Base-by-base conservation (phyloP, 139 green algal species). In the Chlorella sp. region DNA sequence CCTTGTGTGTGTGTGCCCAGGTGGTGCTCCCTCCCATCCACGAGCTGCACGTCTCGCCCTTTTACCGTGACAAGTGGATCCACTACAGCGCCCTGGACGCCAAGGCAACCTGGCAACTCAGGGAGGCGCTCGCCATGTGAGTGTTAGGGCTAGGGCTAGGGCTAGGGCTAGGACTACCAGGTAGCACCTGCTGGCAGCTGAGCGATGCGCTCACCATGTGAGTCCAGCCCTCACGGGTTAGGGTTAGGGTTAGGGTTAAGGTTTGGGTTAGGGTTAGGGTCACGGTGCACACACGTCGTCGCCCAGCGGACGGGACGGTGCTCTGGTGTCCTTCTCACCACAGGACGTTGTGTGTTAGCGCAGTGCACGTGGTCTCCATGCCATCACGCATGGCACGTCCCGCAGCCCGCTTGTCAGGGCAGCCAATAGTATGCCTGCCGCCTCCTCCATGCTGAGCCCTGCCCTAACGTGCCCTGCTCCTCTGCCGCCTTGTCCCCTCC, bases 61-160 rank as follows among this genome's bases (percentile, higher is more conserved):
- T 10, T 17, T 17, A 55, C 10, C 42, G 42, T 24, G 10, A 24
- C 42, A 55, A 55, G 42, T 55, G 42, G 42, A 55, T 55, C 17
- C 82, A 94, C 64, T 98, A 98, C 86, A 94, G 87, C 2, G 90
- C 93, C 2, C 77, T 87, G 61, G 95, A 99, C 77, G 92, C 93
- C 42, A 90, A 88, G 82, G 87, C 92, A 36, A 98, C 95, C 1
- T 97, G 84, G 84, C 70, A 94, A 50, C 86, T 98, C 59, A 81
- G 78, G 3, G 70, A 80, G 71, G 78, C 77, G 30, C 69, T 83
- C 50, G 50, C 77, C n/a, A 61, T 29, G 69, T 49, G 55, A 74
- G 31, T 32, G 26, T 10, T 17, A 55, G 42, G 10, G 42, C 17
- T 10, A 55, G 10, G 42, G 10, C 10, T 10, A 17, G 62, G 4